Evolutionary conservation across 305 asterid genomes (phyloP).

Genomic region (Fraxinus albicans): DNA sequence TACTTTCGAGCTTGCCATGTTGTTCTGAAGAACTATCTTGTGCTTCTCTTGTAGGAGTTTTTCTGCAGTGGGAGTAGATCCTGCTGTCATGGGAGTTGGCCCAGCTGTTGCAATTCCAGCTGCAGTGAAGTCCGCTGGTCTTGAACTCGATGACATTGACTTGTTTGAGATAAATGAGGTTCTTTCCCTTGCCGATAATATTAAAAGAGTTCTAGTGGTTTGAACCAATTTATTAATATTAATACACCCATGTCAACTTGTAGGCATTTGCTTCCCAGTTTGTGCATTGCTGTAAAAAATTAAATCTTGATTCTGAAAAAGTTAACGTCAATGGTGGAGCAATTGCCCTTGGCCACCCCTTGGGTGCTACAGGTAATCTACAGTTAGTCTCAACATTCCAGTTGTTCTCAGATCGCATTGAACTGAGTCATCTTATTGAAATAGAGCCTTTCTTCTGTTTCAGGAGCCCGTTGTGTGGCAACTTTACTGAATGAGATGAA

Average conservation of each 20-base stretch:
- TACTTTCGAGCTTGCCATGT: background rate
- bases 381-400: background rate
- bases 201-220: background rate
- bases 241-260: background rate
- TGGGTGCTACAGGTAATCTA: conserved; percentile 77
- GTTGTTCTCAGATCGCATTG: background rate
- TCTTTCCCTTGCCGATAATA: background rate
- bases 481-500: conserved; percentile 89
- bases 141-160: conserved; percentile 56
- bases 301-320: conserved; percentile 67
- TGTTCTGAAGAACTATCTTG: background rate
- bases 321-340: conserved; percentile 97
- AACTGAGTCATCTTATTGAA: background rate
- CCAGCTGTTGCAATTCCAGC: conserved; percentile 96
- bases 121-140: conserved; percentile 89
- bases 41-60: conserved; percentile 57
- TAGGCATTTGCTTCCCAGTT: conserved; percentile 97
- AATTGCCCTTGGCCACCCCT: conserved; percentile 91
- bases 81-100: conserved; percentile 92
- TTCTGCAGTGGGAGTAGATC: conserved; percentile 94
- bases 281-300: conserved; percentile 74
- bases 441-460: background rate
- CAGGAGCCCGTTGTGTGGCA: conserved; percentile 93
- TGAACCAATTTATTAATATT: background rate
- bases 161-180: conserved; percentile 95